Evolutionary conservation across 164 flowering plant species (phyloP).

Genomic region (Euptelea pleiosperma): DNA sequence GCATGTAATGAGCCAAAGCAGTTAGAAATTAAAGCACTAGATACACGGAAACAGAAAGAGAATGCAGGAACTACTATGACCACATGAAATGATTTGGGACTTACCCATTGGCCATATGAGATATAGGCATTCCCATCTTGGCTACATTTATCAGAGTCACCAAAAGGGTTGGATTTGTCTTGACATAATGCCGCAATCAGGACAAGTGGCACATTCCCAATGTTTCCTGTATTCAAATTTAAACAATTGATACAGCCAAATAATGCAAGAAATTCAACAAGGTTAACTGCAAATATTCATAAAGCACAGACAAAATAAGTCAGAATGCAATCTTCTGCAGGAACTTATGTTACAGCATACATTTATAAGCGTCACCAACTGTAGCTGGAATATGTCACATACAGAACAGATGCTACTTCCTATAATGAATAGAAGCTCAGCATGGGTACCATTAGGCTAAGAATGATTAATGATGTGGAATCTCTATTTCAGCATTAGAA

Average conservation of each 20-base stretch:
- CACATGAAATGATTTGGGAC: conserved; percentile 14
- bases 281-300: neutral
- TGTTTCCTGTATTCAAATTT: conserved; percentile 63
- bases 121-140: conserved; percentile 91
- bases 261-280: no score
- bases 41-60: neutral
- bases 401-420: neutral
- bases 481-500: neutral
- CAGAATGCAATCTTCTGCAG: neutral
- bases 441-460: neutral
- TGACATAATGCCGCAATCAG: conserved; percentile 91
- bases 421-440: neutral
- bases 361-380: neutral
- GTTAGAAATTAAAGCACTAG: neutral
- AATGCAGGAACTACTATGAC: neutral
- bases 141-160: conserved; percentile 65
- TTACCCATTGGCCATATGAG: conserved; percentile 97
- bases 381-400: neutral
- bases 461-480: no score
- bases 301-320: neutral
- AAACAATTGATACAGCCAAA: neutral
- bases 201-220: conserved; percentile 97
- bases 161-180: conserved; percentile 87
- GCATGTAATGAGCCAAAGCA: neutral
- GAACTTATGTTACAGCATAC: neutral